Conservation (phyloP, 805 yeast genomes). For the Cyberlindnera euphorbiae region DNA sequence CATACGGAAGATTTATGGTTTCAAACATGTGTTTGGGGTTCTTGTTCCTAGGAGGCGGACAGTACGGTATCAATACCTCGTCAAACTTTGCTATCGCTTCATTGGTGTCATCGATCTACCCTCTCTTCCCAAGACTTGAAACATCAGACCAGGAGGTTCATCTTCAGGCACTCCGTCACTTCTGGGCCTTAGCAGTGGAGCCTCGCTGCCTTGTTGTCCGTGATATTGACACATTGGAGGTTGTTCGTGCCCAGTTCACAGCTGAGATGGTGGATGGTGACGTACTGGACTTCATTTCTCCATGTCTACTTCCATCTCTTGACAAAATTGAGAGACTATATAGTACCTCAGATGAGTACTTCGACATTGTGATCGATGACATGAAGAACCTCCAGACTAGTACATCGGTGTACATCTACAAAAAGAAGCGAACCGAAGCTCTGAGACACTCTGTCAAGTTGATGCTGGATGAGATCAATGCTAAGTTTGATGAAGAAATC, state of each 20-base stretch:
- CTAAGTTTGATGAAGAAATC: slow-evolving; percentile 13
- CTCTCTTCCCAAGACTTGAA: slow-evolving; percentile 52
- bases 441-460: slow-evolving; percentile 33
- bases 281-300: slow-evolving; percentile 39
- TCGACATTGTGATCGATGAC: slow-evolving; percentile 41
- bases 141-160: slow-evolving; percentile 50
- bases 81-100: slow-evolving; percentile 64
- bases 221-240: slow-evolving; percentile 57
- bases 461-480: slow-evolving; percentile 20
- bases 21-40: slow-evolving; percentile 82
- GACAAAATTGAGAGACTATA: slow-evolving; percentile 43
- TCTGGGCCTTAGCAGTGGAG: slow-evolving; percentile 84
- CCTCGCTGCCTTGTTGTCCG: slow-evolving; percentile 76
- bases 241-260: slow-evolving; percentile 43
- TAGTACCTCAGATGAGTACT: slow-evolving; percentile 45
- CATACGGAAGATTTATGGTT: slow-evolving; percentile 72
- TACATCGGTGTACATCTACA: slow-evolving; percentile 42
- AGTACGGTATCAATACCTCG: slow-evolving; percentile 62
- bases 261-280: slow-evolving; percentile 35
- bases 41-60: slow-evolving; percentile 88
- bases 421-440: slow-evolving; percentile 29
- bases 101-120: slow-evolving; percentile 71
- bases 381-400: slow-evolving; percentile 29
- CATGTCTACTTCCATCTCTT: slow-evolving; percentile 65
- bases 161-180: slow-evolving; percentile 79